phyloP scores from a whole-genome alignment of 78 protist species.

The Isochrysis galbana region DNA sequence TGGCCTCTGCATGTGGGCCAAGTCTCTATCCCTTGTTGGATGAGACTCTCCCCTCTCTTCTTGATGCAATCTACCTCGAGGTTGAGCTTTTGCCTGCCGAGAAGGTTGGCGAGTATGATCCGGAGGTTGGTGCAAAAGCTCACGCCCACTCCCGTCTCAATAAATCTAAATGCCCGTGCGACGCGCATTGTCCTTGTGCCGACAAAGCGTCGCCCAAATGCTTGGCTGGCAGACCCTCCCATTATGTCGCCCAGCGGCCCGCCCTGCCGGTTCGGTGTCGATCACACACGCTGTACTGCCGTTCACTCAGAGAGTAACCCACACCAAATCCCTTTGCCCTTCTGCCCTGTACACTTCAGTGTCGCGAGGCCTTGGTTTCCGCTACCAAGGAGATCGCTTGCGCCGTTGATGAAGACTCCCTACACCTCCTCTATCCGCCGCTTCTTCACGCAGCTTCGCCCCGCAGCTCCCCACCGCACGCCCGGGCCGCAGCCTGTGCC shows the following conservation, averaged over 20 bases:
- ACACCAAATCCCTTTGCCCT: too few relatives aligned
- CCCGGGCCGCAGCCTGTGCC: neutral
- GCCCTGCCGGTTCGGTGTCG: too few relatives aligned
- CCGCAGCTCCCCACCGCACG: neutral
- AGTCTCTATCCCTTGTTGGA: conserved; percentile 64
- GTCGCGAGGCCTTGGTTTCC: neutral
- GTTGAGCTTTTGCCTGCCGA: neutral
- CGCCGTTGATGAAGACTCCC: conserved; percentile 12
- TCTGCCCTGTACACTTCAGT: too few relatives aligned
- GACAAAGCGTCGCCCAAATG: too few relatives aligned
- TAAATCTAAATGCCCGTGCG: too few relatives aligned
- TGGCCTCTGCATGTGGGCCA: conserved; percentile 66
- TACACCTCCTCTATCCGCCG: neutral
- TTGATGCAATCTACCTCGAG: conserved; percentile 51
- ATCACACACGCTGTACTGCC: too few relatives aligned
- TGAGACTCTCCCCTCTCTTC: conserved; percentile 58
- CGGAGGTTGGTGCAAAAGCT: too few relatives aligned
- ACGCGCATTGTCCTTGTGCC: too few relatives aligned
- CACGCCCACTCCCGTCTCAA: too few relatives aligned
- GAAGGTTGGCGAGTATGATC: neutral
- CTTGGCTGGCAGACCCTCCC: too few relatives aligned
- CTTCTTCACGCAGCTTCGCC: neutral
- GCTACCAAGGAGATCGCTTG: neutral
- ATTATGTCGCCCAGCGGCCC: too few relatives aligned
- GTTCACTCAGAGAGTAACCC: too few relatives aligned